Conservation (phyloP, 345 rosid species). For the Pistacia atlantica region DNA sequence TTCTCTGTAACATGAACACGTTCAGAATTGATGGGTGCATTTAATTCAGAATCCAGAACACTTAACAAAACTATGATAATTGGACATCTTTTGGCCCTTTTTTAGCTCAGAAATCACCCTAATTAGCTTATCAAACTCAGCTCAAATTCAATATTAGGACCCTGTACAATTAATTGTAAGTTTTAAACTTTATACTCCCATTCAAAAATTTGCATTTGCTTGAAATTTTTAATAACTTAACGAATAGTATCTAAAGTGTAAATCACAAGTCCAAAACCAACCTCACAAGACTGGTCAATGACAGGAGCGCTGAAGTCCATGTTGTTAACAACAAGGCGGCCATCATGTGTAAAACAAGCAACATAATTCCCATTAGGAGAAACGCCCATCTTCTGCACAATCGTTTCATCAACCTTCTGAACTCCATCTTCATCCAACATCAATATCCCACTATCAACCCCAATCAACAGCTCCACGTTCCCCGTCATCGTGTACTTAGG, state of each 20-base stretch:
- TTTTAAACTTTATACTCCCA: no score
- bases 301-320: slow-evolving; percentile 50
- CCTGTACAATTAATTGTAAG: neutral
- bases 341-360: slow-evolving; percentile 88
- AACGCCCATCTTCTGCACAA: slow-evolving; percentile 78
- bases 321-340: slow-evolving; percentile 69
- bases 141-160: neutral
- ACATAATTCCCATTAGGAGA: slow-evolving; percentile 77
- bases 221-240: neutral
- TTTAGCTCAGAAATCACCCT: no score
- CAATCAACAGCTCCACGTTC: slow-evolving; percentile 76
- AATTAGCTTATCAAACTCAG: neutral
- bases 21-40: neutral
- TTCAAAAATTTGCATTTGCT: neutral
- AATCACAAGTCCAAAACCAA: slow-evolving; percentile 19
- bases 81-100: neutral
- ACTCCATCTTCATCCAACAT: slow-evolving; percentile 85
- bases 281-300: slow-evolving; percentile 80
- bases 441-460: slow-evolving; percentile 55
- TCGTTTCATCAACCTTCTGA: slow-evolving; percentile 36
- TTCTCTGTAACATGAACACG: neutral
- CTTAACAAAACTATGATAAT: neutral
- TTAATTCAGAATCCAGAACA: neutral
- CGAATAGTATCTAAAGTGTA: neutral
- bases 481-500: slow-evolving; percentile 93